Evolutionary conservation across 345 rosid genomes (phyloP).

Genomic region (Eucalyptus urophylla): DNA sequence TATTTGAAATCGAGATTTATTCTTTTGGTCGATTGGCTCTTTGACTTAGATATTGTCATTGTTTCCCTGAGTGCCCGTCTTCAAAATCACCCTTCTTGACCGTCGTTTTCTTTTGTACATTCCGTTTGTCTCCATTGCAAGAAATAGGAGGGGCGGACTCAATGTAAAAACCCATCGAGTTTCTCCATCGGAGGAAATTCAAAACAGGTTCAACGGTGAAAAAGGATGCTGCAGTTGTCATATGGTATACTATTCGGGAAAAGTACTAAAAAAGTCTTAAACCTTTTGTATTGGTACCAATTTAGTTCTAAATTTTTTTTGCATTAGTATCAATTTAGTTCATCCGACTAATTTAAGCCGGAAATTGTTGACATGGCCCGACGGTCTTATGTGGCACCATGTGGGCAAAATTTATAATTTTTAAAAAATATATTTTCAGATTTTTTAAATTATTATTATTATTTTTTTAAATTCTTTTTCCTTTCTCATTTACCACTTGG

Average conservation of each 20-base stretch:
- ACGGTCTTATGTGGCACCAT: rapidly evolving
- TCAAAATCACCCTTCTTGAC: background rate
- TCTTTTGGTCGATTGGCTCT: background rate
- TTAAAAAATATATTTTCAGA: rapidly evolving
- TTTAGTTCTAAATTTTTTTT: too few relatives aligned
- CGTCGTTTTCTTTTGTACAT: background rate
- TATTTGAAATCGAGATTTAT: background rate
- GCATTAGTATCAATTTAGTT: rapidly evolving
- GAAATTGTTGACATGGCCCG: rapidly evolving
- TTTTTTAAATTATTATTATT: too few relatives aligned
- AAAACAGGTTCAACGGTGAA: background rate
- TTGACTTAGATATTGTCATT: background rate
- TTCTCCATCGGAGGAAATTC: background rate
- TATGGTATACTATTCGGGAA: background rate
- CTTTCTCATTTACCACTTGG: too few relatives aligned
- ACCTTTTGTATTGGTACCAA: too few relatives aligned
- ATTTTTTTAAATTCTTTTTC: too few relatives aligned
- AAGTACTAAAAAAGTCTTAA: too few relatives aligned
- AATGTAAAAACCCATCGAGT: background rate
- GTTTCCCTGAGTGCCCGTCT: background rate
- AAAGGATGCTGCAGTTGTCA: background rate
- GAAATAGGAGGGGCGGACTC: background rate
- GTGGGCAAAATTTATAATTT: too few relatives aligned
- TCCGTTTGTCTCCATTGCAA: background rate
- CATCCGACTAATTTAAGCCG: rapidly evolving